Evolutionary conservation across 768 basidiomycete genomes (phyloP), one percentile per base, ranked within the genome.

Genomic region (Lactarius deliciosus): DNA sequence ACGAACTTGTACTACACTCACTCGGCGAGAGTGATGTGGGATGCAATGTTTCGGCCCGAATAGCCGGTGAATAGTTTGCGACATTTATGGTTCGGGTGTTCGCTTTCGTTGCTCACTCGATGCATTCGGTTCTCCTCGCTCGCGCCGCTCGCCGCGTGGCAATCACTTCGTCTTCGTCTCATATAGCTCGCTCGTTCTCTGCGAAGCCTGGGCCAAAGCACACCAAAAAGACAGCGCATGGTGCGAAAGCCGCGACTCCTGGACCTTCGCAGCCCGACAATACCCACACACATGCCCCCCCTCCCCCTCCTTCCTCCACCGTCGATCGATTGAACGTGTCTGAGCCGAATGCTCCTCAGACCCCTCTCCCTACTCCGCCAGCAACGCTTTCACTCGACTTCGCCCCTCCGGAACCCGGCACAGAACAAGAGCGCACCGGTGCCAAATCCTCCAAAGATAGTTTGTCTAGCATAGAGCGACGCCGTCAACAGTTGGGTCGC

Each of bases 381-480:
- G 60, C 64, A 22, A 57, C 59, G 36, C 70, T 69, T 40, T 71
- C 70, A 62, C 79, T 91, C 22, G 89, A 91, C 75, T 88, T 91
- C 70, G 81, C 86, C 20, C 87, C 88, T 9, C 43, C 67, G 8
- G 67, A 70, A 54, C 64, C 67, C 1, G 69, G 78, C 78, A 18
- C 76, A 79, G 57, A 75, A 77, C 54, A 75, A 77, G 81, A 84
- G 66, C 80, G 86, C 60, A 93, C 91, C 0, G 91, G 92, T 16
- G 92, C 92, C 60, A 82, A 79, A 74, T 92, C 91, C 3, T 88
- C 90, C 18, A 91, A 88, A 71, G 88, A 89, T 60, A 85, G 87
- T 16, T 81, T 94, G 61, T 90, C 90, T 20, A 87, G 87, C 60
- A 89, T 88, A 68, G 96, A 97, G 77, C 81, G 84, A 70, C 82